Evolutionary conservation across 306 rosid species (phyloP).

Genomic region (Vigna reflexopilosa): DNA sequence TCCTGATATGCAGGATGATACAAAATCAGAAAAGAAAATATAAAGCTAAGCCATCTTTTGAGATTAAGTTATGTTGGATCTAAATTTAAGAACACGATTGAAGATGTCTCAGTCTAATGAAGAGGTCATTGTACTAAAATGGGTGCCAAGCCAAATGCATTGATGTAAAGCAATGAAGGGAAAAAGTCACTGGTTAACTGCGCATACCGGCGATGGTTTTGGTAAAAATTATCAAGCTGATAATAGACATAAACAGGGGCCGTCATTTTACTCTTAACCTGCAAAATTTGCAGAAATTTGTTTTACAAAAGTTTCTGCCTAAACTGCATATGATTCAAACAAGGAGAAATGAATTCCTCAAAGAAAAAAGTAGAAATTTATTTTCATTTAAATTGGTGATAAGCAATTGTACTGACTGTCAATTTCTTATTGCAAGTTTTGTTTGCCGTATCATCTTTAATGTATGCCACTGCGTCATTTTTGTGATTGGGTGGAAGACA

Average conservation of each 20-base stretch:
- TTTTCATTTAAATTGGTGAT: constrained; percentile 5
- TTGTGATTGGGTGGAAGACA: constrained; percentile 64
- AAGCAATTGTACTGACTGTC: constrained; percentile 61
- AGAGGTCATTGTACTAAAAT: neutral
- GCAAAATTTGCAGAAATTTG: constrained; percentile 50
- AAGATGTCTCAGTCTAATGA: neutral
- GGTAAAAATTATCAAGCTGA: constrained; percentile 80
- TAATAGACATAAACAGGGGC: constrained; percentile 81
- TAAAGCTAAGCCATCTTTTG: neutral
- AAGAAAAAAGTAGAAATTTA: neutral
- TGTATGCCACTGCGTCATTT: constrained; percentile 48
- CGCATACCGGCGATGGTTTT: constrained; percentile 87
- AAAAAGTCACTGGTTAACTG: constrained; percentile 4
- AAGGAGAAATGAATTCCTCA: neutral
- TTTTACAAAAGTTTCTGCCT: neutral
- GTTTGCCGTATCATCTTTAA: constrained; percentile 53
- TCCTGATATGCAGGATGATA: constrained; percentile 1
- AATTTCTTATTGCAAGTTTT: constrained; percentile 67
- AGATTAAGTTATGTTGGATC: neutral
- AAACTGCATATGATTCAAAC: constrained; percentile 3
- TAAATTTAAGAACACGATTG: neutral
- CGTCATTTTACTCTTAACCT: constrained; percentile 77
- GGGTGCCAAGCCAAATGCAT: constrained; percentile 10
- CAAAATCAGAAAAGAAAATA: constrained; percentile 2
- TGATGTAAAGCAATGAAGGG: neutral